Evolutionary conservation across 1,139 yeast species (phyloP).

Genomic region (Pichia cactophila): DNA sequence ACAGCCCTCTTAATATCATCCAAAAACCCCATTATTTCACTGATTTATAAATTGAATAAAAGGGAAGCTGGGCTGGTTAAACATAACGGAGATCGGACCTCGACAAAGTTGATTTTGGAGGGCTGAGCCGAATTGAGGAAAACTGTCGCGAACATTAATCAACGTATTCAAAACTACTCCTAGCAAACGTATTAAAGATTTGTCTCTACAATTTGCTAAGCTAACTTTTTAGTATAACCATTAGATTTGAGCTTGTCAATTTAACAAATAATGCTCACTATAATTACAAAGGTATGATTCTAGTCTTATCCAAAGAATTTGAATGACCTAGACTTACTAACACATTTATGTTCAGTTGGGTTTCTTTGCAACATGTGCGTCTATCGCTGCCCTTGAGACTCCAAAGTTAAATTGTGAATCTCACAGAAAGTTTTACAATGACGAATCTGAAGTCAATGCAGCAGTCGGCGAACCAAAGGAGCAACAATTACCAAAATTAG

Average conservation of each 20-base stretch:
- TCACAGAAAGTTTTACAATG: constrained; percentile 46
- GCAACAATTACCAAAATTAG: constrained; percentile 26
- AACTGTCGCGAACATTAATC: background rate
- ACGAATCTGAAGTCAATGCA: constrained; percentile 47
- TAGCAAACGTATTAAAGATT: no score
- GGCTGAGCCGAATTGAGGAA: background rate
- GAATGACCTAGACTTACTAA: background rate
- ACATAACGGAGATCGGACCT: background rate
- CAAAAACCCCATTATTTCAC: constrained; percentile 13
- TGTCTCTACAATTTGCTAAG: background rate
- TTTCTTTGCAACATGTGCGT: constrained; percentile 8
- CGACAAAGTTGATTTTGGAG: no score
- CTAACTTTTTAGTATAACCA: background rate
- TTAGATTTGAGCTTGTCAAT: no score
- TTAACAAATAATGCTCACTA: background rate
- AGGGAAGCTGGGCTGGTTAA: background rate
- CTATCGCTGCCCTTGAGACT: background rate
- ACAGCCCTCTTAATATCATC: constrained; percentile 15
- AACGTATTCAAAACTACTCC: no score
- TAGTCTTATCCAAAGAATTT: no score
- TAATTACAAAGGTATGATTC: background rate
- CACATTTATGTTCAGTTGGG: constrained; percentile 6
- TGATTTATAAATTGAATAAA: background rate
- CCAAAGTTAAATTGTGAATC: constrained; percentile 8
- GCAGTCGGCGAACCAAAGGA: constrained; percentile 28